Base-by-base conservation (phyloP, 768 basidiomycete genomes). In the Collybia nuda region DNA sequence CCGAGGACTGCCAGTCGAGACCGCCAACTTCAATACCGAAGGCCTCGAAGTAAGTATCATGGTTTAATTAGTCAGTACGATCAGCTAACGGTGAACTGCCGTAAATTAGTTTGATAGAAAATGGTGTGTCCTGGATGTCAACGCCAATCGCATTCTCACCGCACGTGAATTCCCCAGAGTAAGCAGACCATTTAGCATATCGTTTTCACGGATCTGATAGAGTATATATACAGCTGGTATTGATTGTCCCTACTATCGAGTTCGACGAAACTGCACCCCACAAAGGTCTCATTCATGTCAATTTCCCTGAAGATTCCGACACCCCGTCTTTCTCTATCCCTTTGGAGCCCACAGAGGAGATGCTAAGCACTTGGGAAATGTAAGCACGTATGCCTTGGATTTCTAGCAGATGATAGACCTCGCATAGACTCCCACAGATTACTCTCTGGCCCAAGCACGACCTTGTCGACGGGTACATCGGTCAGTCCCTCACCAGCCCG, bases 131-230 rank as follows among this genome's bases (percentile, higher is more conserved):
- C 72, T 87, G 40, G 84, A 84, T 56, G 75, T 75, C 7, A 67
- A 70, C 5, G 77, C 73, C 8, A 67, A 79, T 35, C 61, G 60
- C 5, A 75, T 87, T 15, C 67, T 90, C 40, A 90, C 88, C 2
- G 88, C 87, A 5, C 76, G 88, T 41, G 77, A 82, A 51, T 63
- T 79, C 32, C 51, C 78, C 18, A 83, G 84, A 78, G 88, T 81
- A 59, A 23, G 22, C 6, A 22, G 17, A 8, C 7, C 29, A 24
- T 26, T 26, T 23, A n/a, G n/a, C n/a, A 6, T 26, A 15, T 24
- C 23, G 1, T n/a, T 15, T 26, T 15, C 28, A 17, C 42, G 1
- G n/a, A 3, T 18, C 17, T 43, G 32, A 32, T n/a, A 32, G 7
- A 15, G 23, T 29, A 6, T 7, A 17, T 26, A 29, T 12, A 0